Evolutionary conservation across 1,284 basidiomycete genomes (phyloP).

Genomic region (Apiotrichum gracile): DNA sequence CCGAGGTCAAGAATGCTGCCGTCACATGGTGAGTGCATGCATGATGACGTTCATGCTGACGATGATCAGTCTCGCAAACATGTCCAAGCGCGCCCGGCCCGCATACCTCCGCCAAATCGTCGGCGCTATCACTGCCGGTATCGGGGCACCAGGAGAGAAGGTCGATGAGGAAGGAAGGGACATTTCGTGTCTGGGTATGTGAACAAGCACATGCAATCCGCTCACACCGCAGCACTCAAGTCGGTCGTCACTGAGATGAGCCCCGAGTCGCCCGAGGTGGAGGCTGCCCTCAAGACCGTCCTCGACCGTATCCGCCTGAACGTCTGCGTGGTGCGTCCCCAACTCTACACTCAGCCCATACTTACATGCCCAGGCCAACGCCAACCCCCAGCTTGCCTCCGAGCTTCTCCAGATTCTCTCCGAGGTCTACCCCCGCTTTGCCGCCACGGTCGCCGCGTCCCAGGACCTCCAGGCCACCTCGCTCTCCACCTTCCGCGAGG

Average conservation of each 20-base stretch:
- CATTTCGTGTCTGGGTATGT: slow-evolving; percentile 82
- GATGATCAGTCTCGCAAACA: slow-evolving; percentile 26
- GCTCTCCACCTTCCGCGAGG: slow-evolving; percentile 64
- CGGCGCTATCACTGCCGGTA: slow-evolving; percentile 52
- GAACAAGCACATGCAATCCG: neutral
- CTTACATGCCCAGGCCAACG: slow-evolving; percentile 48
- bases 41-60: neutral
- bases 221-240: slow-evolving; percentile 67
- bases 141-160: slow-evolving; percentile 21
- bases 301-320: slow-evolving; percentile 53
- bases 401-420: slow-evolving; percentile 87
- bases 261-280: slow-evolving; percentile 1
- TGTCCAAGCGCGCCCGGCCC: slow-evolving; percentile 32
- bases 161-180: slow-evolving; percentile 56
- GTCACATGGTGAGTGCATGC: slow-evolving; percentile 68
- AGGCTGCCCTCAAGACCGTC: slow-evolving; percentile 1
- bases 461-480: slow-evolving; percentile 53
- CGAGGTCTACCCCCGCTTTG: slow-evolving; percentile 84
- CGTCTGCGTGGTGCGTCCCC: slow-evolving; percentile 50
- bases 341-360: neutral
- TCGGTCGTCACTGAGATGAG: slow-evolving; percentile 81
- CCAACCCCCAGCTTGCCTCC: slow-evolving; percentile 72
- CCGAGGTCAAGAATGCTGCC: slow-evolving; percentile 96
- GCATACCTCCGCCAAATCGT: slow-evolving; percentile 81
- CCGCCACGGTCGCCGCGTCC: slow-evolving; percentile 58